Conservation (phyloP, 2,329 filamentous ascomycete species). For the Tolypocladium sp. region DNA sequence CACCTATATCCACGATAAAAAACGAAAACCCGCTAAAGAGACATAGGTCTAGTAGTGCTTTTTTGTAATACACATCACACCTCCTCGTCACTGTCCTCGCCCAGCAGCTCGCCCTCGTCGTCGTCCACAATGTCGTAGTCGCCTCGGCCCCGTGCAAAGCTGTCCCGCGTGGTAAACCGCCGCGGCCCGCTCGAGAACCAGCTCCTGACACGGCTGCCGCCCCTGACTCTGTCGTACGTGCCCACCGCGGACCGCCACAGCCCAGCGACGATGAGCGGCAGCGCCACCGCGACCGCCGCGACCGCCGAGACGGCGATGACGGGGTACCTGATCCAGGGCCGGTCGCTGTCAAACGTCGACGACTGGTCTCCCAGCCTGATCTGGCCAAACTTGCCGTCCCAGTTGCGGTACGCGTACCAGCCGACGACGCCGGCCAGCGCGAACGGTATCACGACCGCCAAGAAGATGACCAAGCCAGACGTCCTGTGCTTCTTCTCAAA, state of each 20-base stretch:
- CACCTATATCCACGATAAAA: constrained; percentile 1
- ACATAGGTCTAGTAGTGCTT: not conserved
- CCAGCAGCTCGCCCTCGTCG: constrained; percentile 88
- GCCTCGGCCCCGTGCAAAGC: constrained; percentile 78
- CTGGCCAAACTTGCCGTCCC: constrained; percentile 84
- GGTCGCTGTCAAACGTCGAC: constrained; percentile 54
- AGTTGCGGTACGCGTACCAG: constrained; percentile 78
- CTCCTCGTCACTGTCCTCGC: constrained; percentile 90
- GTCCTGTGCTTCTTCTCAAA: constrained; percentile 63
- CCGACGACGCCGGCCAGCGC: constrained; percentile 61
- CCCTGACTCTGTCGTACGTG: constrained; percentile 38
- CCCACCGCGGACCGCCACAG: constrained; percentile 59
- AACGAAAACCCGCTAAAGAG: not conserved
- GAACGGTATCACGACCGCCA: constrained; percentile 73
- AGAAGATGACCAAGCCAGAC: constrained; percentile 69
- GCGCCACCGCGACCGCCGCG: constrained; percentile 47
- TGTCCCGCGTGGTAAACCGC: constrained; percentile 79
- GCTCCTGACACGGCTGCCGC: constrained; percentile 38
- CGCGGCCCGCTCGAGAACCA: constrained; percentile 49
- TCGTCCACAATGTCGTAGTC: constrained; percentile 85
- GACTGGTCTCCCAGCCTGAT: constrained; percentile 73
- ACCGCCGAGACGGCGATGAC: constrained; percentile 62
- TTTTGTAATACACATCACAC: constrained; percentile 28
- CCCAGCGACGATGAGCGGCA: constrained; percentile 64
- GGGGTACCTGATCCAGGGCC: constrained; percentile 73